A percentile compares a stretch with the other conserved stretches of the same genome.
These are phyloP conservation scores for Euphorbia corollata DNA, from an alignment of 441 rosid genomes.

Conservation along the genomic window DNA sequence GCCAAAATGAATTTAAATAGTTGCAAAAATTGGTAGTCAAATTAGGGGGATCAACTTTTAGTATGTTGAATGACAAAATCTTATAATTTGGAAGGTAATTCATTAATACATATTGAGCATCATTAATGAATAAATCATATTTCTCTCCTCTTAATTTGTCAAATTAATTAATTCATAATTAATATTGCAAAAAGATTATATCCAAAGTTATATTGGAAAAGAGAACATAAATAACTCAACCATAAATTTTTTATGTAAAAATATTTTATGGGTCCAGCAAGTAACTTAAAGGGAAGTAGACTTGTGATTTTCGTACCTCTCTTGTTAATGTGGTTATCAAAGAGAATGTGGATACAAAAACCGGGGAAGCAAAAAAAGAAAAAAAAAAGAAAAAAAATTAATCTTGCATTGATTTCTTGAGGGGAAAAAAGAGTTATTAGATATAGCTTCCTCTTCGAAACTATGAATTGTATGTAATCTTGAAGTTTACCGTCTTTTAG, in stretches of 20 bases:
- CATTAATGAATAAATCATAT: background rate
- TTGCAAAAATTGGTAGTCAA: background rate
- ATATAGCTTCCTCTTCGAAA: slow-evolving; percentile 5
- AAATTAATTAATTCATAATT: background rate
- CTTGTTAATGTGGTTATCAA: background rate
- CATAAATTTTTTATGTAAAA: too few species aligned
- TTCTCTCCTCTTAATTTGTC: background rate
- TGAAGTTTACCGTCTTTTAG: background rate
- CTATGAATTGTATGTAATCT: background rate
- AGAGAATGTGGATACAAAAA: background rate
- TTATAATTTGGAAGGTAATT: slow-evolving; percentile 11
- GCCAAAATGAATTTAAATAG: too few species aligned
- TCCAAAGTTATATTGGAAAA: background rate
- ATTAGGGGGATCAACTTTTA: background rate
- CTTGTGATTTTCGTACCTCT: too few species aligned
- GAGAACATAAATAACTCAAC: background rate
- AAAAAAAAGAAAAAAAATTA: background rate
- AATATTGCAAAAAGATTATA: background rate
- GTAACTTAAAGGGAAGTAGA: too few species aligned
- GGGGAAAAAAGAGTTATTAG: background rate
- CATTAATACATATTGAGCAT: background rate
- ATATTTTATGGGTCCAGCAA: too few species aligned
- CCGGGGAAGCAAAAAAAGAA: background rate
- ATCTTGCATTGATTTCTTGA: background rate
- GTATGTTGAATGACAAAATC: background rate